Evolutionary conservation across 208 protist species (phyloP), one percentile per base, ranked within the genome.

Genomic region (Trypanosoma cruzi): DNA sequence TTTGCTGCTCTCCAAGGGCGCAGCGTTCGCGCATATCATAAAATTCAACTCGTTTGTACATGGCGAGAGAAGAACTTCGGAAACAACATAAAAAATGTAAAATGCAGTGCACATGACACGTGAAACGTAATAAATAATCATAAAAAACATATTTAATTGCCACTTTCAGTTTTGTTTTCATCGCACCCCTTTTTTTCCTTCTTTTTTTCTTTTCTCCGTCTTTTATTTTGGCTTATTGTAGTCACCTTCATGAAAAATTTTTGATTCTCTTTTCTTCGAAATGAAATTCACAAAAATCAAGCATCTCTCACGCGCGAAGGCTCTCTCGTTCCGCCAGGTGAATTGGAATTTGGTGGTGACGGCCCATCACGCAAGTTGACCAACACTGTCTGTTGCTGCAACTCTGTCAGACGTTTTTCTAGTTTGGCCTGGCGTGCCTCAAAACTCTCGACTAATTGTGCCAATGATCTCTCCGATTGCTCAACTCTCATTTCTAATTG

Each of bases 311-410:
- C 62, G 26, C 24, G 44, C 26, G 62, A 67, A 26, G 62, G 62
- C 29, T 67, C 62, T 48, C 62, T 44, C n/a, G 62, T 65, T 58
- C 14, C 54, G 37, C 22, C 29, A 10, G n/a, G 7, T 55, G 40
- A 42, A 42, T 28, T 28, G 24, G 13, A 44, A 2, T 48, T 20
- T 49, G 62, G 32, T 2, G 31, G 5, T 57, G 62, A 67, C 44
- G 46, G 8, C 4, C 28, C 42, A 0, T 5, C 40, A 20, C 24
- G 42, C 14, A 29, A 44, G n/a, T 5, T 20, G 22, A 55, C 20
- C n/a, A 26, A 52, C 13, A 7, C 6, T 42, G 5, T 4, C 28
- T 32, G 44, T 20, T 32, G 10, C 44, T 55, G 48, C 29, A 42
- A 4, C 32, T 29, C 29, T 20, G 49, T 22, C 44, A 67, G 6